These are phyloP conservation scores for Breviolum minutum DNA, from an alignment of 73 alveolate genomes.

Conservation along the genomic window DNA sequence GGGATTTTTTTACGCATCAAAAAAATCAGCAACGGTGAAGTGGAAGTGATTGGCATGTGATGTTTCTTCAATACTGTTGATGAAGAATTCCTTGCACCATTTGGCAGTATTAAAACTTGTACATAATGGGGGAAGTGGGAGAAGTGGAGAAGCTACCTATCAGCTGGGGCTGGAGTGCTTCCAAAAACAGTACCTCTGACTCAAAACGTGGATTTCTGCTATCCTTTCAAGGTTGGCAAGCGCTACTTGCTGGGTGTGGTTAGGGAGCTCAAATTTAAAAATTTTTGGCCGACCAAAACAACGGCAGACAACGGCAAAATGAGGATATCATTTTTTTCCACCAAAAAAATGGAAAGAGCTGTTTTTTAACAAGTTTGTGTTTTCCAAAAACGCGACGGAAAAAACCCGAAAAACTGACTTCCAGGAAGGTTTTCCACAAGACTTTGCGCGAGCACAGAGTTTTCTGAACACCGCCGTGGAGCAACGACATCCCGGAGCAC, in stretches of 20 bases:
- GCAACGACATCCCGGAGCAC: constrained; percentile 24
- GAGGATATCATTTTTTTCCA: no score
- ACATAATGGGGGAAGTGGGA: no score
- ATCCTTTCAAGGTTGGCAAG: constrained; percentile 54
- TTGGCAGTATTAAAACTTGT: no score
- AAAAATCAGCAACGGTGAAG: no score
- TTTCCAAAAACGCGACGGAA: neutral
- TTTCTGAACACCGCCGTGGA: constrained; percentile 41
- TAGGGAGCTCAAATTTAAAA: neutral
- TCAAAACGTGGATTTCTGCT: neutral
- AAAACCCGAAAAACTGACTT: neutral
- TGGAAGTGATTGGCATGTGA: no score
- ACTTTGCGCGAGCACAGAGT: constrained; percentile 49
- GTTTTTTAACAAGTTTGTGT: neutral
- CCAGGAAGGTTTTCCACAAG: constrained; percentile 81
- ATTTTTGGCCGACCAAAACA: neutral
- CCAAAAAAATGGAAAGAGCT: no score
- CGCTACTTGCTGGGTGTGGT: constrained; percentile 70
- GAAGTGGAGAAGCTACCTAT: no score
- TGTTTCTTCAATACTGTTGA: no score
- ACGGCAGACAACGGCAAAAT: no score
- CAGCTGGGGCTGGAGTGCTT: no score
- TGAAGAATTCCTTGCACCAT: no score
- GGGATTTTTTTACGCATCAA: no score
- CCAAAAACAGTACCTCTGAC: neutral